These are phyloP conservation scores for Pharus latifolius DNA, from an alignment of 176 grass and related monocot species.

Conservation along the genomic window DNA sequence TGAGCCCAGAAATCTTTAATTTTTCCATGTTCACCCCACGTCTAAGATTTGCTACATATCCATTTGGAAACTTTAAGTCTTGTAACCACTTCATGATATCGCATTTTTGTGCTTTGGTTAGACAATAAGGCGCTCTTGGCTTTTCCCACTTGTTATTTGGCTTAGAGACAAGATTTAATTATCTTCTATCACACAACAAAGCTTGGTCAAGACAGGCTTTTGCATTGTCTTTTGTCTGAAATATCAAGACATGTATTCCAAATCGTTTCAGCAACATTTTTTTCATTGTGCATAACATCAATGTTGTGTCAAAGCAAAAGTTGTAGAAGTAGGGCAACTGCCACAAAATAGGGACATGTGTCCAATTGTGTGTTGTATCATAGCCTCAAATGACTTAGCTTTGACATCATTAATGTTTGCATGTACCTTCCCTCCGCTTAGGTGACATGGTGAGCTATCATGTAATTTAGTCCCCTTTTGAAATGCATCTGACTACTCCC, in stretches of 20 bases:
- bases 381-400: background rate
- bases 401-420: background rate
- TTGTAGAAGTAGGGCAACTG: background rate
- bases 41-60: background rate
- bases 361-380: background rate
- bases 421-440: background rate
- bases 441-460: background rate
- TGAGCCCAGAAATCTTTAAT: background rate
- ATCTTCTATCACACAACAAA: background rate
- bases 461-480: background rate
- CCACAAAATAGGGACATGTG: background rate
- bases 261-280: background rate
- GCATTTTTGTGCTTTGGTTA: background rate
- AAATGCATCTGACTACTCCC: background rate
- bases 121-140: background rate
- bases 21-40: background rate
- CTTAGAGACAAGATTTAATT: background rate
- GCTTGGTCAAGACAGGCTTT: background rate
- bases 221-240: background rate
- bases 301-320: background rate
- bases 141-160: background rate
- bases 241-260: background rate
- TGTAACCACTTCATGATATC: background rate
- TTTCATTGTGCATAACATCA: constrained; percentile 1
- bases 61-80: background rate